Base-by-base conservation (phyloP, 305 asterid genomes). In the Solanum hybrid region DNA sequence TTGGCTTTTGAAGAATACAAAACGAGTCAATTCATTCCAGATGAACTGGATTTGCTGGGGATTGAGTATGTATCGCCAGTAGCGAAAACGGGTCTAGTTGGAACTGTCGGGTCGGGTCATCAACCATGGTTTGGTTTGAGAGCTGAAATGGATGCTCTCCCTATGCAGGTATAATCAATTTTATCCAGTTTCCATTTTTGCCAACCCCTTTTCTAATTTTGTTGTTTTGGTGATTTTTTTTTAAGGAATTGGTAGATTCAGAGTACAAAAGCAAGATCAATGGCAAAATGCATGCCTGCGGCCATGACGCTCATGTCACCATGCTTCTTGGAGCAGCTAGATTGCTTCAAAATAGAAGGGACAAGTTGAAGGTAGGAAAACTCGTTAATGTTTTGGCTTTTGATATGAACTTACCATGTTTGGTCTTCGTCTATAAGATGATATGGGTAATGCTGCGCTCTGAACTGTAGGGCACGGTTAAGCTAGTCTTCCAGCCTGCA, bases 131-230 rank as follows among this genome's bases (percentile, higher is more conserved):
- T 97, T 87, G 95, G 91, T 37, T 96, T 97, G 35, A 91, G 99
- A 93, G 99, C 99, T 4, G 99, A 97, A 92, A 97, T 97, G 99
- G 99, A 97, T 91, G 99, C 98, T 64, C 96, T 97, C 6, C 98
- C 99, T 69, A 92, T 96, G 88, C 98, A 96, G 98, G 98, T 94
- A 28, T 28, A 28, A 28, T 28, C 29, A 28, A 28, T 28, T 28
- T 28, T 28, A 28, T 28, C 29, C 29, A 28, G 29, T 28, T 28
- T 28, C 29, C 29, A 28, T 28, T 28, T 28, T 28, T 28, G 29
- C 29, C 29, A 28, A 28, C 29, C 29, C 29, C 88, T 29, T 34
- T 57, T 20, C 29, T 28, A 22, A 18, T 20, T 85, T 29, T 29
- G 31, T 28, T 22, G 74, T 20, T 85, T 29, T 29, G 31, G 74